Conservation (phyloP, 768 basidiomycete species). For the Leccinum arenicola region DNA sequence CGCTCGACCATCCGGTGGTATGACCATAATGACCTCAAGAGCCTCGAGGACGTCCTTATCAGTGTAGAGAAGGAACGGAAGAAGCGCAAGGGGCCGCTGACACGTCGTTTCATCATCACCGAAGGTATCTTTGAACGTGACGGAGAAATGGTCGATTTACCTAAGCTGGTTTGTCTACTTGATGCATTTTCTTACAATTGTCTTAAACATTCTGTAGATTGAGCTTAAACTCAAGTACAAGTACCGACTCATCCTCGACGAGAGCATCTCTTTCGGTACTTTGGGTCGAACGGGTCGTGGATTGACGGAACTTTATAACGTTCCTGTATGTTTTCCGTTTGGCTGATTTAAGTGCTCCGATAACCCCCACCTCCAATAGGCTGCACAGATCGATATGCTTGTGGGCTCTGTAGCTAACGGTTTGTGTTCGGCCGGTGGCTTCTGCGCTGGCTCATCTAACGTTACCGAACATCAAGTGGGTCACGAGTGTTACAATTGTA, state of each 20-base stretch:
- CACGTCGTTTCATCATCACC: conserved; percentile 91
- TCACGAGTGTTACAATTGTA: not conserved
- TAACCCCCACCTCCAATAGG: conserved; percentile 42
- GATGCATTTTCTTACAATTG: not conserved
- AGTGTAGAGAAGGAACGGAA: conserved; percentile 84
- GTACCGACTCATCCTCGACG: conserved; percentile 92
- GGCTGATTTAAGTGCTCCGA: not conserved
- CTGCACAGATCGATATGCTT: conserved; percentile 91
- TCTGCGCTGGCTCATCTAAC: conserved; percentile 84
- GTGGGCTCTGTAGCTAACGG: conserved; percentile 86
- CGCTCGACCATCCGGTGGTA: conserved; percentile 92
- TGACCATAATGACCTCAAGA: conserved; percentile 92
- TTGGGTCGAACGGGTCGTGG: conserved; percentile 94
- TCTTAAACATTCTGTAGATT: conserved; percentile 49
- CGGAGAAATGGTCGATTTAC: conserved; percentile 88
- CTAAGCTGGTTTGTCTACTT: conserved; percentile 77
- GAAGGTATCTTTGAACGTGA: conserved; percentile 97
- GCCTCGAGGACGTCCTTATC: conserved; percentile 84
- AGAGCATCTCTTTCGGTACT: conserved; percentile 89
- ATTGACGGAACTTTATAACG: conserved; percentile 90
- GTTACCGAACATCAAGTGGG: conserved; percentile 87
- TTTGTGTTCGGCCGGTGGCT: conserved; percentile 83
- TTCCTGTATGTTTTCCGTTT: conserved; percentile 60
- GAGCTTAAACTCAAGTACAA: conserved; percentile 96
- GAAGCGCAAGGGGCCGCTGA: conserved; percentile 78